Evolutionary conservation across 768 basidiomycete genomes (phyloP).

Genomic region (Myochromella boudieri): DNA sequence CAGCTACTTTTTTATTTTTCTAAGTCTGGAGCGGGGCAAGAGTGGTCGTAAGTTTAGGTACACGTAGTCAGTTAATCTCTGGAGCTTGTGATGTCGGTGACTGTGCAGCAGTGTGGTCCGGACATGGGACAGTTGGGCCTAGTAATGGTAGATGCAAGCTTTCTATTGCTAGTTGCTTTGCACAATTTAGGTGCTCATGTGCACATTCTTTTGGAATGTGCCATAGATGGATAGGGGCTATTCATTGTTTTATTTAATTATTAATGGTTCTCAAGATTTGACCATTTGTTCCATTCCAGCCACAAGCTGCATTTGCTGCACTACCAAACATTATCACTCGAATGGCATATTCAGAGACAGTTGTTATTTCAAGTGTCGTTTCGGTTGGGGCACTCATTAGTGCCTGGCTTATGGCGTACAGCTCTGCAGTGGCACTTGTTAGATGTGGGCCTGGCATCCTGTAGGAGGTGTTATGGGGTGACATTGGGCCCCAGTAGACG

Average conservation of each 20-base stretch:
- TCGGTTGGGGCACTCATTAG: background rate
- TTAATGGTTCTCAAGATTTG: constrained; percentile 15
- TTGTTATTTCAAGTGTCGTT: constrained; percentile 4
- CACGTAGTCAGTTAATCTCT: too few species aligned
- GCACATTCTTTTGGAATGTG: background rate
- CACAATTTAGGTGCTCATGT: background rate
- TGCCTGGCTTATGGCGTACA: constrained; percentile 11
- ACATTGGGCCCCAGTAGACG: constrained; percentile 1
- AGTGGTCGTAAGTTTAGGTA: too few species aligned
- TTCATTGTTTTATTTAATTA: background rate
- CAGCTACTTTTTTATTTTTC: too few species aligned
- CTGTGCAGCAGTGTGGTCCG: too few species aligned
- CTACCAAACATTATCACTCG: constrained; percentile 1
- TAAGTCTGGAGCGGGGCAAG: too few species aligned
- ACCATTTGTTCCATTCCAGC: constrained; percentile 17
- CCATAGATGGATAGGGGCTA: background rate
- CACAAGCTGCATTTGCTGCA: constrained; percentile 2
- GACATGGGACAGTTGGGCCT: too few species aligned
- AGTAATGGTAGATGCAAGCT: too few species aligned
- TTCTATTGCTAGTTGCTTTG: background rate
- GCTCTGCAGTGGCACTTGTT: constrained; percentile 18
- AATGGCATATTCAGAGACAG: constrained; percentile 17
- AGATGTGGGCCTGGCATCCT: constrained; percentile 6
- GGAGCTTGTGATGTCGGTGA: too few species aligned
- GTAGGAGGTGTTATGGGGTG: background rate